Evolutionary conservation across 768 basidiomycete genomes (phyloP).

Genomic region (Suillus occidentalis): DNA sequence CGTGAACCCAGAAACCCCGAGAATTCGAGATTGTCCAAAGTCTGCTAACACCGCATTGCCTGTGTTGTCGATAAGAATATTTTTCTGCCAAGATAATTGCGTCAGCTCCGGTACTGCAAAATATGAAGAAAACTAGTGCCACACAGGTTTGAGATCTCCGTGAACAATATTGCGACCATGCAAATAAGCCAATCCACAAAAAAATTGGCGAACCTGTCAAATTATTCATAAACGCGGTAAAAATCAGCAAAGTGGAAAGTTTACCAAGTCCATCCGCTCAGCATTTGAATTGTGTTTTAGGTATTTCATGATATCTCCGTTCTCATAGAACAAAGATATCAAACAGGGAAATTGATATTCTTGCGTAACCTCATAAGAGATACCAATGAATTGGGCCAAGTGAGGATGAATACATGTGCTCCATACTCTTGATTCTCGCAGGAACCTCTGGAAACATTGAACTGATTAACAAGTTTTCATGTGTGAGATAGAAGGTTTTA

Average conservation of each 20-base stretch:
- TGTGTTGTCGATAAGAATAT: neutral
- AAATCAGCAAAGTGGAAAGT: constrained; percentile 13
- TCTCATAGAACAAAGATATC: constrained; percentile 65
- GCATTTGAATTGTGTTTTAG: constrained; percentile 39
- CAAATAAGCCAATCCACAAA: constrained; percentile 56
- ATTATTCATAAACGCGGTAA: neutral
- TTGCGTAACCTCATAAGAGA: constrained; percentile 19
- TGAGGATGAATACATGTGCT: constrained; percentile 21
- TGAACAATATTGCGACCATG: constrained; percentile 58
- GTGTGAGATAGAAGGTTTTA: neutral
- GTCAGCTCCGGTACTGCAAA: neutral
- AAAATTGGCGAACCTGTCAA: constrained; percentile 51
- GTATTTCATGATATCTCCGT: constrained; percentile 54
- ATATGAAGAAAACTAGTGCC: constrained; percentile 15
- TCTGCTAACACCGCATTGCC: constrained; percentile 3
- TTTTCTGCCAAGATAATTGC: neutral
- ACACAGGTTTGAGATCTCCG: constrained; percentile 61
- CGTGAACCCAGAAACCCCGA: constrained; percentile 46
- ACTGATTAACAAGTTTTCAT: neutral
- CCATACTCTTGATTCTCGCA: constrained; percentile 30
- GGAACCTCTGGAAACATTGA: constrained; percentile 20
- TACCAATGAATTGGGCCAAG: constrained; percentile 27
- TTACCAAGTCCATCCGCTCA: constrained; percentile 49
- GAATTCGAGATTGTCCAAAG: constrained; percentile 46
- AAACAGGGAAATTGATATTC: constrained; percentile 29